A percentile compares a stretch with the other conserved stretches of the same genome.
These are phyloP conservation scores for Zasmidium cellare DNA, from an alignment of 2,329 filamentous ascomycete species.

Conservation along the genomic window DNA sequence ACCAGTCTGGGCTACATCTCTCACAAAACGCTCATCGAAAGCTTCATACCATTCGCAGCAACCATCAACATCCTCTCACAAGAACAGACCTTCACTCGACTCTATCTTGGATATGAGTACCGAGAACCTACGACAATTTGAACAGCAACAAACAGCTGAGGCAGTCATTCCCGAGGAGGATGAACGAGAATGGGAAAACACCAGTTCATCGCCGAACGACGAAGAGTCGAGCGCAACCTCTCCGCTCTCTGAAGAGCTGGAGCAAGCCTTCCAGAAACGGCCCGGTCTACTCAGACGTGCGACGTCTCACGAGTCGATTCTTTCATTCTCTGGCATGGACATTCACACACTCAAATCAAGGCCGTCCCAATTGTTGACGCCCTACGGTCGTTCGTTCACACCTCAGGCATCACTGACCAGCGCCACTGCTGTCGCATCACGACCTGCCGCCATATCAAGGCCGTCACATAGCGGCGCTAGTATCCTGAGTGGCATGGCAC, in stretches of 20 bases:
- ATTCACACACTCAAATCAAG: conserved; percentile 73
- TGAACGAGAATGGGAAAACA: conserved; percentile 30
- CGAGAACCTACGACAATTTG: conserved; percentile 28
- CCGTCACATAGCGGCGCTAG: conserved; percentile 28
- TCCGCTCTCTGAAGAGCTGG: conserved; percentile 28
- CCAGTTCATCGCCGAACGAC: conserved; percentile 15
- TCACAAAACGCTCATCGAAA: conserved; percentile 59
- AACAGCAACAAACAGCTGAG: conserved; percentile 19
- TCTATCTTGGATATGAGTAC: conserved; percentile 33
- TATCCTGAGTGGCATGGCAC: conserved; percentile 35
- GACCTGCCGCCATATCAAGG: conserved; percentile 43
- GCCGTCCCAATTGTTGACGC: conserved; percentile 70
- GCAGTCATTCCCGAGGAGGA: conserved; percentile 33
- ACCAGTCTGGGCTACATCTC: conserved; percentile 64
- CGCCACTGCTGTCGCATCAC: conserved; percentile 34
- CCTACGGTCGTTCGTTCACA: conserved; percentile 53
- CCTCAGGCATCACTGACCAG: conserved; percentile 47
- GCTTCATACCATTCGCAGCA: conserved; percentile 27
- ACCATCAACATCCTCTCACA: conserved; percentile 17
- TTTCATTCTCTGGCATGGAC: conserved; percentile 84
- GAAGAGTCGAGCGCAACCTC: conserved; percentile 18
- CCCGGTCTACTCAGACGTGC: conserved; percentile 58
- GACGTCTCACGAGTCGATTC: conserved; percentile 81
- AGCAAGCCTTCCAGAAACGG: conserved; percentile 33
- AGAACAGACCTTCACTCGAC: conserved; percentile 26